These are phyloP conservation scores for Colletotrichum sp. DNA, from an alignment of 2,329 filamentous ascomycete genomes.

Conservation along the genomic window DNA sequence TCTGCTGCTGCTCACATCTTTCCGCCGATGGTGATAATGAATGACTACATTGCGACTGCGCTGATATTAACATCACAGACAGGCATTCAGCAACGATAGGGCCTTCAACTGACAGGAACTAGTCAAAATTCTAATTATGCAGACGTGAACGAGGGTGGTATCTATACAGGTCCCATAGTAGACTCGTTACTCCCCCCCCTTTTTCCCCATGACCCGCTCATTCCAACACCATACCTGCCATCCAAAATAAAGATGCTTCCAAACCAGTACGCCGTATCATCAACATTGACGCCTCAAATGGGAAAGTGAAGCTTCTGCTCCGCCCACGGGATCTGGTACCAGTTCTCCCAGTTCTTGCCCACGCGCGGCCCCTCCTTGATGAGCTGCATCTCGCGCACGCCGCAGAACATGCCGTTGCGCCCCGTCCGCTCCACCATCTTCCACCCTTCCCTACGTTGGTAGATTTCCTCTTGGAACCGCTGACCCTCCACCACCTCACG, in stretches of 20 bases:
- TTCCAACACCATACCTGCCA: background rate
- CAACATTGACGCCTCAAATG: background rate
- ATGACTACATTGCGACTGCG: background rate
- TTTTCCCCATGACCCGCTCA: background rate
- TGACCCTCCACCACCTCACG: conserved; percentile 64
- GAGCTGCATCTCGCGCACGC: conserved; percentile 53
- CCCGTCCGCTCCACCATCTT: conserved; percentile 48
- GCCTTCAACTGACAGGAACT: background rate
- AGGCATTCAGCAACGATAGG: background rate
- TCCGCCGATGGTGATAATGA: fast-evolving
- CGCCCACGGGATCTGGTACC: conserved; percentile 6
- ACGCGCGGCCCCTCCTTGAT: conserved; percentile 25
- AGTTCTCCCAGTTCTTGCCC: conserved; percentile 21
- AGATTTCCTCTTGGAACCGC: conserved; percentile 54
- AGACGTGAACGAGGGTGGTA: conserved; percentile 10
- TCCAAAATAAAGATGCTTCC: background rate
- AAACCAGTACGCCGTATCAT: background rate
- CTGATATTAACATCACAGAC: background rate
- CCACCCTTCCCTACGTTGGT: conserved; percentile 45
- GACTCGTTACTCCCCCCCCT: background rate
- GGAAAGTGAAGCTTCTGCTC: conserved; percentile 14
- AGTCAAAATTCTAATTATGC: background rate
- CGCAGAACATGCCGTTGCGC: conserved; percentile 60
- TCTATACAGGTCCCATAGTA: background rate
- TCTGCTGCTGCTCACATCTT: background rate